Conservation (phyloP, 163 green algal species). For the Scenedesmus sp. region DNA sequence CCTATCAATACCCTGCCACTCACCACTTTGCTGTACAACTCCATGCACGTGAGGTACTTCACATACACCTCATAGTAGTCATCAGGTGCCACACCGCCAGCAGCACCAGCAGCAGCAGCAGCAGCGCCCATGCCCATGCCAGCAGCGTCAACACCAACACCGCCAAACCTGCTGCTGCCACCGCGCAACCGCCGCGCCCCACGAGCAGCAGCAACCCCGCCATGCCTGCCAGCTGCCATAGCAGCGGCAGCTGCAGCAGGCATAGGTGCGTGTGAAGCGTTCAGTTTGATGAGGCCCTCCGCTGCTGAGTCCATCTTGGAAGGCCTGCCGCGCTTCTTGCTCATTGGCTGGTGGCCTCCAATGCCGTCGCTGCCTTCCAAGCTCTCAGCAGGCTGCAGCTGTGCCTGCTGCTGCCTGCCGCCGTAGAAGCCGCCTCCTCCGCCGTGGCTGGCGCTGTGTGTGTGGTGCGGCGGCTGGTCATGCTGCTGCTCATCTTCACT, state of each 20-base stretch:
- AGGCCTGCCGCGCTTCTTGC: constrained; percentile 7
- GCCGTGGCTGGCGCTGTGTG: background rate
- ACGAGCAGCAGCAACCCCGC: background rate
- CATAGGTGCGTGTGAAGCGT: background rate
- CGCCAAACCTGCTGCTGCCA: background rate
- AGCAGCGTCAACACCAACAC: background rate
- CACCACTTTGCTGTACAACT: constrained; percentile 25
- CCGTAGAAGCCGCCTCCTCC: background rate
- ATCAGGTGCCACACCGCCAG: background rate
- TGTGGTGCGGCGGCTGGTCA: background rate
- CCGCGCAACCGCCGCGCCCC: background rate
- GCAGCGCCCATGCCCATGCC: background rate
- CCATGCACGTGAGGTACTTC: constrained; percentile 24
- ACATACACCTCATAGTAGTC: constrained; percentile 32
- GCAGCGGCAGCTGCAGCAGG: constrained; percentile 22
- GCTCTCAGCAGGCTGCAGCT: background rate
- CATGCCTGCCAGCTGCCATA: background rate
- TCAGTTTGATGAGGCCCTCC: background rate
- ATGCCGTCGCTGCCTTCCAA: background rate
- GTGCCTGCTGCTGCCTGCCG: background rate
- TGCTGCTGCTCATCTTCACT: background rate
- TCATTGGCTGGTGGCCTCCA: background rate
- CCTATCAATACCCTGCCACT: too few relatives aligned
- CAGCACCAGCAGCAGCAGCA: background rate
- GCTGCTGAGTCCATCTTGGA: constrained; percentile 28